Percentiles rank a stretch among this genome's conserved stretches.
phyloP scores from a whole-genome alignment of 2,329 filamentous ascomycete genomes.

The Thielaviopsis punctulata region DNA sequence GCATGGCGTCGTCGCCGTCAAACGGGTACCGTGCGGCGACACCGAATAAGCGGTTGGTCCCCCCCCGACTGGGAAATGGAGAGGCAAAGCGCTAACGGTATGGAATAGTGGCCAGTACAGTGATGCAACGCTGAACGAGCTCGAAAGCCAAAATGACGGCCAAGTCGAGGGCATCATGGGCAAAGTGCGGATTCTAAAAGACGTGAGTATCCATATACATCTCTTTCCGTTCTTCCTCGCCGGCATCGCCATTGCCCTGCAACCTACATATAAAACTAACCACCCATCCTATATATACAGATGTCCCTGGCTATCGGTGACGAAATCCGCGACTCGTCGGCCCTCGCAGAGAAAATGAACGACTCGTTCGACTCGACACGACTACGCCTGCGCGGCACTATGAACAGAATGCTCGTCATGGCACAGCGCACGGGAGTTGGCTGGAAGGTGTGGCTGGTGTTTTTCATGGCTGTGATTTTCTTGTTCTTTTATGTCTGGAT shows the following conservation, averaged over 20 bases:
- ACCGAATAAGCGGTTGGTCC: constrained; percentile 55
- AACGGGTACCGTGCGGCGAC: constrained; percentile 47
- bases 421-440: constrained; percentile 84
- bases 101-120: constrained; percentile 66
- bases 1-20: constrained; percentile 10
- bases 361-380: constrained; percentile 79
- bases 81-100: background rate
- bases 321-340: constrained; percentile 80
- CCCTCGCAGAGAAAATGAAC: constrained; percentile 88
- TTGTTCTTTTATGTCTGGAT: constrained; percentile 90
- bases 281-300: constrained; percentile 43
- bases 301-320: constrained; percentile 87
- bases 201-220: constrained; percentile 38
- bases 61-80: constrained; percentile 15
- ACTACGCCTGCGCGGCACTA: constrained; percentile 67
- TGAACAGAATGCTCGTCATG: constrained; percentile 96
- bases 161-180: constrained; percentile 80
- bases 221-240: background rate
- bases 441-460: constrained; percentile 85
- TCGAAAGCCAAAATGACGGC: constrained; percentile 88
- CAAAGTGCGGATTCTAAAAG: constrained; percentile 78
- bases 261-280: background rate
- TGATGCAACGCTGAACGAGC: constrained; percentile 74
- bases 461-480: constrained; percentile 67
- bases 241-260: background rate